Evolutionary conservation across 441 rosid genomes (phyloP).

Genomic region (Populus hybrid): DNA sequence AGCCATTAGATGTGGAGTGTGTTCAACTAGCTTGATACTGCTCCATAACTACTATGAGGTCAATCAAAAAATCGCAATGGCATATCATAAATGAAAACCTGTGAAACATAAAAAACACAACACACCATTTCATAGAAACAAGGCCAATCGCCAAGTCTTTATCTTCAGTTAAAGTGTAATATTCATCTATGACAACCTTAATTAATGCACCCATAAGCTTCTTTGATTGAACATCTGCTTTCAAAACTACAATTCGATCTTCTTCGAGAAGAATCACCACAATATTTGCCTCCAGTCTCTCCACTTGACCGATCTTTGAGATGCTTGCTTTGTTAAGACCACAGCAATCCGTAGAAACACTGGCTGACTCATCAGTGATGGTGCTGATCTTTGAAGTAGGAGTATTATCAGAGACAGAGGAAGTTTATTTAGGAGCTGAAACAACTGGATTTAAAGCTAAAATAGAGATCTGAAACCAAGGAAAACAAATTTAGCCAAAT

Average conservation of each 20-base stretch:
- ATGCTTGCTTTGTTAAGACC: conserved; percentile 2
- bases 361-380: background rate
- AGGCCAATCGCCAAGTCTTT: conserved; percentile 20
- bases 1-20: background rate
- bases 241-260: conserved; percentile 24
- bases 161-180: conserved; percentile 26
- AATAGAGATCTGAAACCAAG: conserved; percentile 22
- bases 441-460: background rate
- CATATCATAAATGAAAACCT: background rate
- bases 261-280: conserved; percentile 17
- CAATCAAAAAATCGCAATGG: conserved; percentile 13
- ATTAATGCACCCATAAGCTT: conserved; percentile 32
- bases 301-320: background rate
- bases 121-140: conserved; percentile 13
- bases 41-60: background rate
- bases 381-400: conserved; percentile 16
- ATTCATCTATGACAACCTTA: conserved; percentile 20
- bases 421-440: conserved; percentile 19
- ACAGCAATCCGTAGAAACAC: background rate
- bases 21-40: background rate
- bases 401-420: conserved; percentile 7
- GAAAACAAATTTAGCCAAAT: background rate
- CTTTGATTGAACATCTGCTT: conserved; percentile 22
- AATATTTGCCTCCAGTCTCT: conserved; percentile 24
- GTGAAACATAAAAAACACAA: conserved; percentile 17